Conservation (phyloP, 192 early-diverging fungal species). For the Chytriomyces confervae region DNA sequence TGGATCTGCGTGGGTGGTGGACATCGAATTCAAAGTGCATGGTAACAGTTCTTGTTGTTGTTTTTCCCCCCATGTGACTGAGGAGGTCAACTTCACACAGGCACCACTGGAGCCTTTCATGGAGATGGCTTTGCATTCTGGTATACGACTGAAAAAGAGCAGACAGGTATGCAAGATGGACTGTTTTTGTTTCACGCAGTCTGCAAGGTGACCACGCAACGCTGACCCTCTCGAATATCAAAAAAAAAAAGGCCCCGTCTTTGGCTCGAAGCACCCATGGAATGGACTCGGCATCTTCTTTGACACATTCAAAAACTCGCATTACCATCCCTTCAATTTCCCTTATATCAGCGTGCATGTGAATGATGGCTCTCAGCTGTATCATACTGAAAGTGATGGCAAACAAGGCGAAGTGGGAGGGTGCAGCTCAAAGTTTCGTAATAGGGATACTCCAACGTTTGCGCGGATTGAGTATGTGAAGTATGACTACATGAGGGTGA, state of each 20-base stretch:
- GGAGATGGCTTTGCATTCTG: conserved; percentile 98
- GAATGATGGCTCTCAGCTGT: conserved; percentile 83
- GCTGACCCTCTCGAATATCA: not conserved
- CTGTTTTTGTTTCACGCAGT: no score
- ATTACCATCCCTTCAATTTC: conserved; percentile 58
- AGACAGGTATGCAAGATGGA: conserved; percentile 14
- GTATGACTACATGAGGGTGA: conserved; percentile 57
- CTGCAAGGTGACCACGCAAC: not conserved
- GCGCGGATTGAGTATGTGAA: conserved; percentile 76
- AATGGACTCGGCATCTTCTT: conserved; percentile 93
- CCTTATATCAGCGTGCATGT: conserved; percentile 90
- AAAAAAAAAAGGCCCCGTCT: conserved; percentile 78
- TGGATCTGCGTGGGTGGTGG: conserved; percentile 73
- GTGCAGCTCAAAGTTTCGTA: conserved; percentile 74
- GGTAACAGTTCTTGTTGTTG: conserved; percentile 50
- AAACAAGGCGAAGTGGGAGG: conserved; percentile 59
- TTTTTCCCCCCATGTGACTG: not conserved
- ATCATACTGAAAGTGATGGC: conserved; percentile 85
- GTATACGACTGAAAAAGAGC: conserved; percentile 75
- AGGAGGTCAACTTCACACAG: not conserved
- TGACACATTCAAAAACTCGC: conserved; percentile 91
- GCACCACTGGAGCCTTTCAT: conserved; percentile 66
- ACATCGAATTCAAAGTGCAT: conserved; percentile 89
- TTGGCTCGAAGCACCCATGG: conserved; percentile 86
- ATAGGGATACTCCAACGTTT: conserved; percentile 61